These are phyloP conservation scores for Verticillium nubilum DNA, from an alignment of 2,329 filamentous ascomycete genomes.

Conservation along the genomic window DNA sequence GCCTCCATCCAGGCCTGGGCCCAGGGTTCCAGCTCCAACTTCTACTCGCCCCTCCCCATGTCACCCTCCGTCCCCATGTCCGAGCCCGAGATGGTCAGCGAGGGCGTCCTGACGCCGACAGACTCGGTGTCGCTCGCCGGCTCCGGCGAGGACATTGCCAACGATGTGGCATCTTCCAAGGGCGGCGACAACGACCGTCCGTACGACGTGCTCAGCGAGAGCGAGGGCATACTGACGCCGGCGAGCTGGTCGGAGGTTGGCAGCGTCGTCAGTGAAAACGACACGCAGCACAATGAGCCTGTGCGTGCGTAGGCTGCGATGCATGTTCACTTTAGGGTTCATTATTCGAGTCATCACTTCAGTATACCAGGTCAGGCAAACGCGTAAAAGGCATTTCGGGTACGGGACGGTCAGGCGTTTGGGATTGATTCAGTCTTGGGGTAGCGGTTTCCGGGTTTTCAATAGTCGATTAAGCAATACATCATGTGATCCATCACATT, in stretches of 20 bases:
- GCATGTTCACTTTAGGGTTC: not conserved
- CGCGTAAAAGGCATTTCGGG: not conserved
- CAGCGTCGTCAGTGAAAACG: slow-evolving; percentile 54
- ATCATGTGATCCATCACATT: not conserved
- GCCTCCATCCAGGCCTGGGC: slow-evolving; percentile 63
- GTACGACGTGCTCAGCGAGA: slow-evolving; percentile 55
- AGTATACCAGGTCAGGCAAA: not conserved
- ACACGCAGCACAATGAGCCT: slow-evolving; percentile 18
- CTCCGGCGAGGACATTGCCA: slow-evolving; percentile 41
- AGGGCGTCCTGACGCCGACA: slow-evolving; percentile 52
- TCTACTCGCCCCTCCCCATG: slow-evolving; percentile 56
- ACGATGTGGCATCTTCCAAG: slow-evolving; percentile 32
- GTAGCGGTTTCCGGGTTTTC: not conserved
- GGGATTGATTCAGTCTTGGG: not conserved
- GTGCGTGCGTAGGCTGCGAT: not conserved
- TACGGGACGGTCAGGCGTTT: not conserved
- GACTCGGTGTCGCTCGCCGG: slow-evolving; percentile 52
- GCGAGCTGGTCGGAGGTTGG: slow-evolving; percentile 62
- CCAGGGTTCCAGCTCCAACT: slow-evolving; percentile 42
- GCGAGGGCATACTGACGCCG: slow-evolving; percentile 54
- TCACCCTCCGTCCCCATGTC: slow-evolving; percentile 44
- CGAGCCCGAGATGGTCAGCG: slow-evolving; percentile 45
- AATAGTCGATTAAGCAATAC: not conserved
- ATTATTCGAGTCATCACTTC: not conserved
- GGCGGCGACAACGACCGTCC: slow-evolving; percentile 31